phyloP scores from a whole-genome alignment of 768 basidiomycete species.

The Boletus vermiculosoides region DNA sequence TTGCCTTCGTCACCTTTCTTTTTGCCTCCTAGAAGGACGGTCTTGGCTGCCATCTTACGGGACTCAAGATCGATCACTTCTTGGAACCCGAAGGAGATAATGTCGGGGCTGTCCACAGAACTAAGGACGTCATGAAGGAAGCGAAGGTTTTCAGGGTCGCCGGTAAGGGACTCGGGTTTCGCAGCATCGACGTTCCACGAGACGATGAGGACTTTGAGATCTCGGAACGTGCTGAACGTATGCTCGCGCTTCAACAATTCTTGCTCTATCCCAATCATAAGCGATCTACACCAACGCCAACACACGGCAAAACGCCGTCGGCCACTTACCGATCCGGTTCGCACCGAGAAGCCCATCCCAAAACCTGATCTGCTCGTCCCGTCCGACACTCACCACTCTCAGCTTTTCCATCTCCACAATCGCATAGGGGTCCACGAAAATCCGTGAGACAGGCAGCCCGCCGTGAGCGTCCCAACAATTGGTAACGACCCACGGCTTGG shows the following conservation, averaged over 20 bases:
- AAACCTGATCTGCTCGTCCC: conserved; percentile 68
- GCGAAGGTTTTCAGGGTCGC: conserved; percentile 65
- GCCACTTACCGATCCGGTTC: conserved; percentile 81
- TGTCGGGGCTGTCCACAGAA: conserved; percentile 76
- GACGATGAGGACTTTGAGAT: conserved; percentile 73
- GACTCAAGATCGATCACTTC: conserved; percentile 96
- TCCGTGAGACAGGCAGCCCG: conserved; percentile 57
- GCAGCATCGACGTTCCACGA: conserved; percentile 94
- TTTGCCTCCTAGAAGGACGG: conserved; percentile 72
- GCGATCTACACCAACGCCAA: neutral
- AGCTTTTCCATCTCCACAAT: conserved; percentile 67
- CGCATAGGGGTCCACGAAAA: conserved; percentile 72
- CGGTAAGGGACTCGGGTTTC: conserved; percentile 69
- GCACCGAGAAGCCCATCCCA: conserved; percentile 89
- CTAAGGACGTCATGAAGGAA: conserved; percentile 79
- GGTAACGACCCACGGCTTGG: conserved; percentile 80
- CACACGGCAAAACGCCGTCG: neutral
- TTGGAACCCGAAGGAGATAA: conserved; percentile 93
- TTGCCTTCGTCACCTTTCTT: conserved; percentile 56
- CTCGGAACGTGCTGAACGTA: conserved; percentile 76
- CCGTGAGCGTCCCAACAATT: conserved; percentile 87
- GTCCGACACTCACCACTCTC: conserved; percentile 71
- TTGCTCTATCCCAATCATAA: conserved; percentile 48
- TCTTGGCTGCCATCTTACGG: conserved; percentile 90
- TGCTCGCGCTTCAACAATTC: conserved; percentile 73